These are phyloP conservation scores for Kwoniella shivajii DNA, from an alignment of 1,284 basidiomycete species.

Conservation along the genomic window DNA sequence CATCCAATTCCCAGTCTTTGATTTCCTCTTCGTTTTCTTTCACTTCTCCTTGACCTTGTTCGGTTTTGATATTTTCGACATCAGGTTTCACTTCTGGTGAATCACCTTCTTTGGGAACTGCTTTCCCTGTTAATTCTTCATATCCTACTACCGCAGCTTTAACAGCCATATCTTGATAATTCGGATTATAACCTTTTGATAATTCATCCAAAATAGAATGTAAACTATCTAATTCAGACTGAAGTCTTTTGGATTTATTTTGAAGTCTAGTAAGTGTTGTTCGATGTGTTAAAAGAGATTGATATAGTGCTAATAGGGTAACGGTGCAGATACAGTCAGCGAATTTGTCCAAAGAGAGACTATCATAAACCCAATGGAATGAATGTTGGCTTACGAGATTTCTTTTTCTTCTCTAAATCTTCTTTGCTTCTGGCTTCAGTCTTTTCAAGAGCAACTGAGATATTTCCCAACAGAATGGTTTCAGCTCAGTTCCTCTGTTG, in stretches of 20 bases:
- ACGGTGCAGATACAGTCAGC: not conserved
- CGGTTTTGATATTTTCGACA: no score
- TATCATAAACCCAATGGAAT: no score
- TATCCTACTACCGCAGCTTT: constrained; percentile 94
- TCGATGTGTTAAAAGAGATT: constrained; percentile 71
- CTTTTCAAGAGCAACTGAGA: constrained; percentile 34
- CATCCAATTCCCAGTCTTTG: constrained; percentile 62
- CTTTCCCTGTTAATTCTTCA: constrained; percentile 70
- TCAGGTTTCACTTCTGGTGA: constrained; percentile 54
- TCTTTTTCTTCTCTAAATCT: constrained; percentile 72
- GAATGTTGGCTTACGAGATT: constrained; percentile 73
- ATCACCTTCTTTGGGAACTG: constrained; percentile 6
- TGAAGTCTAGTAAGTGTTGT: constrained; percentile 75
- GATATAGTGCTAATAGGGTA: constrained; percentile 68
- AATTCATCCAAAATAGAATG: constrained; percentile 83
- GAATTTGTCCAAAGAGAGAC: no score
- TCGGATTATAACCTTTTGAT: constrained; percentile 89
- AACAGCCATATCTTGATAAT: constrained; percentile 96
- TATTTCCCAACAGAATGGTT: not conserved
- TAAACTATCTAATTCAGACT: constrained; percentile 73
- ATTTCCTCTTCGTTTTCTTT: constrained; percentile 48
- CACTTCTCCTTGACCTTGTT: constrained; percentile 36
- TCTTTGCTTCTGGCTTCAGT: constrained; percentile 42
- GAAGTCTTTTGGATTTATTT: constrained; percentile 68
- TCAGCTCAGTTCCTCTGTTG: no score